phyloP scores from a whole-genome alignment of 1,284 basidiomycete genomes.

The Austropuccinia psidii region DNA sequence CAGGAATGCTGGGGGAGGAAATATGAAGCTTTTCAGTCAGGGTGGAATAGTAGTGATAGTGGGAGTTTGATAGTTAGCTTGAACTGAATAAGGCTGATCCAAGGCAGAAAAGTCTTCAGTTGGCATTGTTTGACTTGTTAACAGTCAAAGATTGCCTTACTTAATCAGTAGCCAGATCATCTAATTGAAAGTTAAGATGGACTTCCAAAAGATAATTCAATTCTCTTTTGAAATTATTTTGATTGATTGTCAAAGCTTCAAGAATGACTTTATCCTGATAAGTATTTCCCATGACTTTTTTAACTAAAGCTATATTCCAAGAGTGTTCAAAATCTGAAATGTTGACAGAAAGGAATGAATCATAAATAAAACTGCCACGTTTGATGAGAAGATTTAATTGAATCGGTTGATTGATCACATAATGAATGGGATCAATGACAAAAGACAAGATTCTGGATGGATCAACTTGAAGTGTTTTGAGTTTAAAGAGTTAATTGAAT shows the following conservation, averaged over 20 bases:
- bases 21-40: background rate
- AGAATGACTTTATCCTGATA: background rate
- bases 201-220: conserved; percentile 26
- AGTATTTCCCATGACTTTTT: conserved; percentile 25
- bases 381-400: too few relatives aligned
- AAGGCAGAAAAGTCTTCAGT: conserved; percentile 21
- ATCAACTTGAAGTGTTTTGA: too few relatives aligned
- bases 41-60: too few relatives aligned
- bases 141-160: conserved; percentile 24
- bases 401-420: too few relatives aligned
- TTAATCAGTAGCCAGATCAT: background rate
- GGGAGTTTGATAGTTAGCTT: too few relatives aligned
- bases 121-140: conserved; percentile 28
- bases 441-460: too few relatives aligned
- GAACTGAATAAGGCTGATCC: conserved; percentile 6
- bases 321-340: too few relatives aligned
- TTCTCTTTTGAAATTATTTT: conserved; percentile 23
- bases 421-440: too few relatives aligned
- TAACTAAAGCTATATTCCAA: background rate
- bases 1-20: background rate
- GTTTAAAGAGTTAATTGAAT: too few relatives aligned
- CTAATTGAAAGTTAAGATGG: background rate
- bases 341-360: too few relatives aligned
- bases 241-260: conserved; percentile 13
- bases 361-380: too few relatives aligned